Conservation (phyloP, 306 rosid species). For the Lathyrus oleraceus region DNA sequence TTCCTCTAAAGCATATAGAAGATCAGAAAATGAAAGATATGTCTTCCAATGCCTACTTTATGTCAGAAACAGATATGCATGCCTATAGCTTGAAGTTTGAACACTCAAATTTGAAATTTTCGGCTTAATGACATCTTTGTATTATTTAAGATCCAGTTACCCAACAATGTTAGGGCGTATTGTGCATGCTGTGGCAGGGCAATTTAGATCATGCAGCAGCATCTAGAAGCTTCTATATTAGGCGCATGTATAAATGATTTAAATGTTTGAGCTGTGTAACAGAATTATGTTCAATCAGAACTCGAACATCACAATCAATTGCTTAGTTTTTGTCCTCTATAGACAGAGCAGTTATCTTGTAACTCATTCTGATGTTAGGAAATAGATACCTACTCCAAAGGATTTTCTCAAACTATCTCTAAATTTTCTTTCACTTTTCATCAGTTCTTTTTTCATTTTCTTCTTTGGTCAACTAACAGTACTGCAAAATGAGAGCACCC, state of each 20-base stretch:
- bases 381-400: background rate
- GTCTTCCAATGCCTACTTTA: slow-evolving; percentile 11
- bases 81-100: slow-evolving; percentile 17
- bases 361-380: background rate
- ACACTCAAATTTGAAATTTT: background rate
- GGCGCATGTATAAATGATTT: background rate
- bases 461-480: background rate
- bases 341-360: background rate
- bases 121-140: background rate
- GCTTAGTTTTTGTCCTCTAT: background rate
- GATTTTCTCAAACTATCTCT: background rate
- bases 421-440: background rate
- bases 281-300: background rate
- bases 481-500: background rate
- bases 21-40: slow-evolving; percentile 16
- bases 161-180: background rate
- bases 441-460: background rate
- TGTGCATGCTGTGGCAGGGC: background rate
- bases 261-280: background rate
- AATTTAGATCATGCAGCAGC: background rate
- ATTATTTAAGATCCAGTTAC: slow-evolving; percentile 24
- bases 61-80: slow-evolving; percentile 11
- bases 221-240: background rate
- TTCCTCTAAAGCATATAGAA: slow-evolving; percentile 20
- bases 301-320: background rate